These are phyloP conservation scores for Tulasnella sp. DNA, from an alignment of 768 basidiomycete genomes.

Conservation along the genomic window DNA sequence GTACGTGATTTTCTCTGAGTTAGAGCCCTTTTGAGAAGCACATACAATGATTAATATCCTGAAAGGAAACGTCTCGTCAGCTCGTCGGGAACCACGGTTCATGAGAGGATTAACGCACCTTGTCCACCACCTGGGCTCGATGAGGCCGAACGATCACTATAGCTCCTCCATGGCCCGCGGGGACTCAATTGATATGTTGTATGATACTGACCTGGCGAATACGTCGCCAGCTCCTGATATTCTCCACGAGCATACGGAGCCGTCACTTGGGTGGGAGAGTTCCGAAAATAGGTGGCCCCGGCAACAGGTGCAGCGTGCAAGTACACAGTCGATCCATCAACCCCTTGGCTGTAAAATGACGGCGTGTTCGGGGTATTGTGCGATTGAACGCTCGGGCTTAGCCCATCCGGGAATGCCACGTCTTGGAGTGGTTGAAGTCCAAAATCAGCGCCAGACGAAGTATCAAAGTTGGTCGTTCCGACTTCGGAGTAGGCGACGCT, in stretches of 20 bases:
- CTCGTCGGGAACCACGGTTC: neutral
- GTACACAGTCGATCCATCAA: neutral
- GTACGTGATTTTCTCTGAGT: neutral
- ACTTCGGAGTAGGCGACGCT: neutral
- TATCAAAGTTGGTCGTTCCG: neutral
- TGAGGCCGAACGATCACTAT: neutral
- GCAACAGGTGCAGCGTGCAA: neutral
- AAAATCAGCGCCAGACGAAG: neutral
- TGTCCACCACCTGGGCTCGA: neutral
- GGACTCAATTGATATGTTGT: neutral
- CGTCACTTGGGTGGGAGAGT: neutral
- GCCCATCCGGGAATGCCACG: neutral
- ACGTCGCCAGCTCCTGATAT: neutral
- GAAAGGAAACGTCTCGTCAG: neutral
- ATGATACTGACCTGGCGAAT: neutral
- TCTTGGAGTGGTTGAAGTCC: no score
- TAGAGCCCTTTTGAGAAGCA: no score
- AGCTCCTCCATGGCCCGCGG: neutral
- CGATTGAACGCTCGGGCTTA: neutral
- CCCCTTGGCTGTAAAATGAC: neutral
- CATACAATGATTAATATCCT: neutral
- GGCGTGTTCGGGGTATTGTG: neutral
- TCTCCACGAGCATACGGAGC: neutral
- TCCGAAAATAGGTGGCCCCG: neutral
- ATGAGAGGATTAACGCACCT: neutral